These are phyloP conservation scores for Drechslera avenae DNA, from an alignment of 2,329 filamentous ascomycete genomes.

Conservation along the genomic window DNA sequence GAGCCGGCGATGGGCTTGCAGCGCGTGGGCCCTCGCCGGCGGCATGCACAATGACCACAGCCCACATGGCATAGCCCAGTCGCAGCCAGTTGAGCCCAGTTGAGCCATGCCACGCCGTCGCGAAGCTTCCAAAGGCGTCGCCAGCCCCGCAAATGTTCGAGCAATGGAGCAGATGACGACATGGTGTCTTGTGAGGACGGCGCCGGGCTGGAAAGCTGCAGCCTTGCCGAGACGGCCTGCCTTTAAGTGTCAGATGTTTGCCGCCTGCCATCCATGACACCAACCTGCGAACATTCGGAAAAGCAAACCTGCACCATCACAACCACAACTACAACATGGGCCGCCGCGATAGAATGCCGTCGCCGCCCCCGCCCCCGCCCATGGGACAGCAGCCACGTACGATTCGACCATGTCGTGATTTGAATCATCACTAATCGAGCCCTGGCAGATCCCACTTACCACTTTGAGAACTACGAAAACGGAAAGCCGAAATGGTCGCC, in stretches of 20 bases:
- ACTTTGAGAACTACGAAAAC: slow-evolving; percentile 37
- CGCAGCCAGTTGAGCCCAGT: slow-evolving; percentile 18
- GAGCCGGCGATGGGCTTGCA: slow-evolving; percentile 9
- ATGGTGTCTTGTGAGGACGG: slow-evolving; percentile 16
- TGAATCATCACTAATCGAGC: slow-evolving; percentile 1
- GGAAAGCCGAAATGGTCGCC: slow-evolving; percentile 36
- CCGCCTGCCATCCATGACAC: slow-evolving; percentile 4
- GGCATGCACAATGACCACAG: slow-evolving; percentile 27
- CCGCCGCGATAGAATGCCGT: slow-evolving; percentile 25
- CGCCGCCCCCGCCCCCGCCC: slow-evolving; percentile 25
- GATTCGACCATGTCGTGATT: neutral
- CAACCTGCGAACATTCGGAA: neutral
- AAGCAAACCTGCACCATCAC: neutral
- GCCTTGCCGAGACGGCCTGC: slow-evolving; percentile 2
- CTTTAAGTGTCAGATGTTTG: slow-evolving; percentile 21
- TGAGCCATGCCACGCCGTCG: slow-evolving; percentile 18
- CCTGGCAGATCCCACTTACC: slow-evolving; percentile 29
- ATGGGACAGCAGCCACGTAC: slow-evolving; percentile 19
- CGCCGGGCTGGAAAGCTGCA: slow-evolving; percentile 6
- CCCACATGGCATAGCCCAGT: slow-evolving; percentile 12
- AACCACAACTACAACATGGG: slow-evolving; percentile 20
- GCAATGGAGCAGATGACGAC: slow-evolving; percentile 23
- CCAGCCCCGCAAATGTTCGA: slow-evolving; percentile 13
- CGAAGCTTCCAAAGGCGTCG: slow-evolving; percentile 17
- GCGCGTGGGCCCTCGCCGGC: slow-evolving; percentile 1